Base-by-base conservation (phyloP, 139 green algal species). In the Spirogloea muscicola region DNA sequence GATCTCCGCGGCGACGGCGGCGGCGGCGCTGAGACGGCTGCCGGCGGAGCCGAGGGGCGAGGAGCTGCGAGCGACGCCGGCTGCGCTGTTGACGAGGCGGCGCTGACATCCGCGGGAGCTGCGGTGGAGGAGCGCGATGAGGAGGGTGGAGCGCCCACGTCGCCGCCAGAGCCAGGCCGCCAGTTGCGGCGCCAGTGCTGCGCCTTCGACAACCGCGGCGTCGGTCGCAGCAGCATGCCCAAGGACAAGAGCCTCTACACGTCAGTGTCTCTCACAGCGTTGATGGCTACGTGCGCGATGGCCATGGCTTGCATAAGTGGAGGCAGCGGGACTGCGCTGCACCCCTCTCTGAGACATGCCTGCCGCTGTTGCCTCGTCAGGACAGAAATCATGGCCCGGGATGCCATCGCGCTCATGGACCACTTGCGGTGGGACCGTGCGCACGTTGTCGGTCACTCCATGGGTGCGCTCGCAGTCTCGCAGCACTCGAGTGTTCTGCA, bases 381-480 rank as follows among this genome's bases (percentile, higher is more conserved):
- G n/a, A n/a, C n/a, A n/a, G n/a, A n/a, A n/a, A n/a, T n/a, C n/a
- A 65, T 65, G 29, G 39, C 4, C 9, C 9, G 13, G 38, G 63
- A 72, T 68, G 63, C 44, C 3, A 9, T 72, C 0, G 29, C 39
- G 9, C 42, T 72, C 10, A 21, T 64, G 63, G 63, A 72, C 49
- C 63, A 72, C 31, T 40, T 72, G 7, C 29, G 63, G 25, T 72
- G 63, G 63, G 16, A 27, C n/a, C 27, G 67, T 36, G 39, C 40
- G 25, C 63, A 72, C 63, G 44, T 72, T 7, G 27, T 72, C 4
- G 63, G 63, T 7, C 63, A 72, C 49, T 72, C 63, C 37, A 72
- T 72, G 63, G 65, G 57, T 55, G n/a, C n/a, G n/a, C n/a, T n/a
- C n/a, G n/a, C n/a, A n/a, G n/a, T n/a, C n/a, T n/a, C n/a, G n/a